phyloP scores from a whole-genome alignment of 2,329 filamentous ascomycete genomes.

The Lachnellula subtilissima region DNA sequence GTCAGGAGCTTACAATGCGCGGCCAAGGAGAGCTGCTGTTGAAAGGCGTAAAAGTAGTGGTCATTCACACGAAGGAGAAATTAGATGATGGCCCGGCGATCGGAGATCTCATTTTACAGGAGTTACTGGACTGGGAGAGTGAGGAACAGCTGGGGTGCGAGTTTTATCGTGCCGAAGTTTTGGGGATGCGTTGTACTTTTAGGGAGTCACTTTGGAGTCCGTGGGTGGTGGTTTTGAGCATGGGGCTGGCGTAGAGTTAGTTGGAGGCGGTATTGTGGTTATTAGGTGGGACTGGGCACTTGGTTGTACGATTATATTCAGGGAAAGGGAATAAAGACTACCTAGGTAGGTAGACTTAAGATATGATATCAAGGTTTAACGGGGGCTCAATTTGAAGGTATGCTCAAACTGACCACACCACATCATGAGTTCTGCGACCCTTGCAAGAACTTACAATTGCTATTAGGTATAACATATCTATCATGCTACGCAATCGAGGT shows the following conservation, averaged over 20 bases:
- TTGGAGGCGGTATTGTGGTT: background rate
- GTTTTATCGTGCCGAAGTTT: constrained; percentile 69
- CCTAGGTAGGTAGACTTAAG: too few relatives aligned
- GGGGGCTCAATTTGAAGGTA: too few relatives aligned
- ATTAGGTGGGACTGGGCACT: background rate
- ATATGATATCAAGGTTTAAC: too few relatives aligned
- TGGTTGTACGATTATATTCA: too few relatives aligned
- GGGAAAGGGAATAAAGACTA: too few relatives aligned
- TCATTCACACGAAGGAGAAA: constrained; percentile 92
- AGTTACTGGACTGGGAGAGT: constrained; percentile 62
- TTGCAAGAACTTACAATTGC: too few relatives aligned
- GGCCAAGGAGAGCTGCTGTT: constrained; percentile 38
- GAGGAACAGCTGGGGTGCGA: constrained; percentile 62
- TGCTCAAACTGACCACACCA: too few relatives aligned
- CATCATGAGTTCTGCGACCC: too few relatives aligned
- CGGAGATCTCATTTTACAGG: constrained; percentile 61
- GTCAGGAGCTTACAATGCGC: background rate
- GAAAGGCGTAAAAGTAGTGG: constrained; percentile 69
- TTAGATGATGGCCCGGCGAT: constrained; percentile 64
- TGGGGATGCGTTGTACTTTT: constrained; percentile 51
- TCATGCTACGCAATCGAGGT: too few relatives aligned
- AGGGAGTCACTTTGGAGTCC: background rate
- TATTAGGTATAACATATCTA: too few relatives aligned
- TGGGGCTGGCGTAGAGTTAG: background rate
- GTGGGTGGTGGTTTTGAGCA: background rate